Base-by-base conservation (phyloP, 2,329 filamentous ascomycete genomes). In the Lasiodiplodia sp. region DNA sequence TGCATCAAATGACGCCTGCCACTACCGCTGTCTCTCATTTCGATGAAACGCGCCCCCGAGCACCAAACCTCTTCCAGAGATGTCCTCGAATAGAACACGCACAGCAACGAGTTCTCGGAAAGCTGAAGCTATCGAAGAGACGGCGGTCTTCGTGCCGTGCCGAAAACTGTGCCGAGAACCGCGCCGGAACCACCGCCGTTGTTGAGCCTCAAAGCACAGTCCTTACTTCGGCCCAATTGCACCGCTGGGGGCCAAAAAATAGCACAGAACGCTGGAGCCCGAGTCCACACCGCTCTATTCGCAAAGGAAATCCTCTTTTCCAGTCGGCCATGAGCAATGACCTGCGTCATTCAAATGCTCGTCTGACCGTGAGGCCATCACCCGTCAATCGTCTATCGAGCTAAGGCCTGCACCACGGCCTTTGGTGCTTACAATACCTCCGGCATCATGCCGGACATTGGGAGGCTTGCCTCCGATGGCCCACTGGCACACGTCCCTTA, bases 191-290 rank as follows among this genome's bases (percentile, higher is more conserved):
- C 10, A 47, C n/a, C 44, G 18, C 44, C 44, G 44, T 47, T 53
- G 25, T 53, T 53, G 51, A 53, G 51, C 23, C 51, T 53, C 44
- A 47, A 47, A 47, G 44, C 44, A 47, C 44, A 47, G 44, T 47
- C 44, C 44, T n/a, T 14, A 7, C 40, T 4, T n/a, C n/a, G 44
- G 44, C 44, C 14, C 11, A 16, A n/a, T n/a, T 47, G 44, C 44
- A n/a, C 44, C 44, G 44, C 44, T 16, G 44, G 44, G 44, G 44
- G 44, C 44, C 44, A 47, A 16, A 47, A 28, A 34, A 34, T 2
- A 34, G 31, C 8, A 34, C 31, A 34, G 31, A 34, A 34, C 31
- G 31, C 31, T 34, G 31, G 31, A 34, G 31, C 31, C 31, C 31
- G 31, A 34, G 7, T 34, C 8, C 21, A 53, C 51, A 53, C 51